Evolutionary conservation across 176 grass and related monocot genomes (phyloP), one percentile per base, ranked within the genome.

Genomic region (Rhynchospora tenuis): DNA sequence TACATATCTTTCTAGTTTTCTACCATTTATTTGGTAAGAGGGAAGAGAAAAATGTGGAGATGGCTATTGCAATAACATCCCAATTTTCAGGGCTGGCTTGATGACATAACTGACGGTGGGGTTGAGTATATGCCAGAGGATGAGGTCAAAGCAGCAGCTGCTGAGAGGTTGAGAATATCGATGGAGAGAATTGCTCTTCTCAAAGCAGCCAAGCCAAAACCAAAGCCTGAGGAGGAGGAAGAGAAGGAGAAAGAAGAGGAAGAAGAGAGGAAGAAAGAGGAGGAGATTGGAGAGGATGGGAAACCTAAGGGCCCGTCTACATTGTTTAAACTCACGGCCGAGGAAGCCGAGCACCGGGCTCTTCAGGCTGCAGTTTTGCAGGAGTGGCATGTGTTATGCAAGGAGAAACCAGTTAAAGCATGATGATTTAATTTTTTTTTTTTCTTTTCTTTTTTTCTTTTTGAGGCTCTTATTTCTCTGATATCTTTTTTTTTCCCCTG

Each of bases 81-180:
- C 6, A 44, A 60, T 42, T 61, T 99, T 52, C 96, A 99, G 87
- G 91, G 93, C 48, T 99, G 96, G 96, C 64, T 95, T 44, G 96
- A 99, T 3, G 93, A 99, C 50, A 95, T 99, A 87, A 95, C 93
- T 0, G 93, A 99, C 0, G 93, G 93, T 0, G 89, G 86, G 0
- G 93, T 95, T 6, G 93, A 95, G 66, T 99, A 99, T 85, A 93
- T 95, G 91, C 93, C 96, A 0, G 96, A 99, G 73, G 93, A 99
- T 5, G 96, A 95, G 86, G 93, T 95, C 54, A 99, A 99, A 89
- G 90, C 85, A 1, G 56, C 91, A 7, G 91, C 96, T 0, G 84
- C 89, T 0, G 91, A 99, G 87, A 87, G 91, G 13, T 71, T 99
- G 44, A 95, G 89, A 87, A 90, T 90, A 64, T 98, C 95, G 8